phyloP scores from a whole-genome alignment of 1,284 basidiomycete genomes.

The Tilletiopsis washingtonensis region DNA sequence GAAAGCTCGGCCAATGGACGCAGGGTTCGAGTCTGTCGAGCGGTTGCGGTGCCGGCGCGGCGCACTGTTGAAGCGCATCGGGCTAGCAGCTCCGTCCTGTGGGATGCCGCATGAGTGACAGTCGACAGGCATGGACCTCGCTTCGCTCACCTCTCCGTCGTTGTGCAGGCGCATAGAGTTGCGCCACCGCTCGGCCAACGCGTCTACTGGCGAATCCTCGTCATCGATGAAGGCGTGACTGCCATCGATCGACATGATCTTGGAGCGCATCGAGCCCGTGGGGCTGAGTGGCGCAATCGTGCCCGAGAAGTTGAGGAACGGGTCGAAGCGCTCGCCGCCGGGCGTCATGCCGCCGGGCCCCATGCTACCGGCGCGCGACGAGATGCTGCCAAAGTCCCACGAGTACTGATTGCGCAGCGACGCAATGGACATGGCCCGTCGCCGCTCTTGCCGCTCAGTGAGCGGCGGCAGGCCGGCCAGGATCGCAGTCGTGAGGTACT shows the following conservation, averaged over 20 bases:
- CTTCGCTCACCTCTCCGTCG: conserved; percentile 5
- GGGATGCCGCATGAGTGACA: conserved; percentile 3
- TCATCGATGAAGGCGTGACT: conserved; percentile 20
- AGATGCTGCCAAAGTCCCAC: conserved; percentile 35
- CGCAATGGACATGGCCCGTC: conserved; percentile 22
- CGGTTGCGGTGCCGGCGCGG: conserved; percentile 9
- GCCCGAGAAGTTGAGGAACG: conserved; percentile 33
- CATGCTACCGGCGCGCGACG: conserved; percentile 5
- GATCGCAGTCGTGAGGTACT: conserved; percentile 64
- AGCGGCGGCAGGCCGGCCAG: conserved; percentile 49
- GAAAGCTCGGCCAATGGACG: not conserved
- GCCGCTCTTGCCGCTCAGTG: conserved; percentile 27
- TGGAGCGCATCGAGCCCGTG: conserved; percentile 18
- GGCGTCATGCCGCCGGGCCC: conserved; percentile 8
- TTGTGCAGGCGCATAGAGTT: conserved; percentile 11
- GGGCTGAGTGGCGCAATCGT: conserved; percentile 20
- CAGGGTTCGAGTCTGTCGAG: conserved; percentile 6
- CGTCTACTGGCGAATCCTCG: not conserved
- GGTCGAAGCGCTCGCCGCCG: conserved; percentile 21
- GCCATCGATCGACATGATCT: conserved; percentile 21
- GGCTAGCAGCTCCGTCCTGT: not conserved
- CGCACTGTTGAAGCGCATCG: not conserved
- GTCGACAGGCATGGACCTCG: not conserved
- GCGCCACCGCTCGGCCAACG: not conserved
- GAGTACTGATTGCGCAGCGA: conserved; percentile 23